Base-by-base conservation (phyloP, 805 yeast species). In the Yarrowia keelungensis region DNA sequence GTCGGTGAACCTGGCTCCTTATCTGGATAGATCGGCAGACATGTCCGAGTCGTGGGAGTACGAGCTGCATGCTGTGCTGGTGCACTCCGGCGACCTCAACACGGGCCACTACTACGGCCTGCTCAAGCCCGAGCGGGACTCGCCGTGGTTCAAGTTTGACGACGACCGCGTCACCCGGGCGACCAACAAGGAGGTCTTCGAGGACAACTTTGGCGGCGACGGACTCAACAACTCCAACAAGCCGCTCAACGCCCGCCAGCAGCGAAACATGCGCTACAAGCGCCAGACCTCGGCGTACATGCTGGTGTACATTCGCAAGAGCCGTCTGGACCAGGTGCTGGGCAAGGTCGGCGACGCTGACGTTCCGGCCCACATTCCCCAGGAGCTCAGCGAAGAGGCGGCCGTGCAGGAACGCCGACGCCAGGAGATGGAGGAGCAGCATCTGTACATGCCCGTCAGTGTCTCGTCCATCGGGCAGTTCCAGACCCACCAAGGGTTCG, bases 61-160 rank as follows among this genome's bases (percentile, higher is more conserved):
- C 77, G 87, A 86, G 66, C 80, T 95, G 35, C 97, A 94, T 77
- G 97, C 98, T 11, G 99, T 95, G 1, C 81, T 95, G 69, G 98
- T 95, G 12, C 99, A 95, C 77, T 89, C 92, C 50, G 99, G 99
- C 70, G 97, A 94, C 75, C 89, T 95, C 62, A 90, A 97, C 11
- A 90, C 93, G 54, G 99, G 99, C 22, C 99, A 95, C 76, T 95
- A 95, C 78, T 95, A 95, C 75, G 95, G 99, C 0, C 84, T 95
- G 87, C 87, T 95, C 66, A 92, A 88, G 77, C 98, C 98, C 1
- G 84, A 84, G 35, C 80, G 83, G 2, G 81, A 84, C 22, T 88
- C 86, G 66, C 79, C 84, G 49, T 95, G 99, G 99, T 89, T 85
- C 76, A 84, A 94, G 75, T 95, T 94, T 81, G 99, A 95, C 77